Percentiles rank a stretch among this genome's conserved stretches.
Conservation (phyloP, 2,329 filamentous ascomycete genomes). For the Orbilia blumenaviensis region DNA sequence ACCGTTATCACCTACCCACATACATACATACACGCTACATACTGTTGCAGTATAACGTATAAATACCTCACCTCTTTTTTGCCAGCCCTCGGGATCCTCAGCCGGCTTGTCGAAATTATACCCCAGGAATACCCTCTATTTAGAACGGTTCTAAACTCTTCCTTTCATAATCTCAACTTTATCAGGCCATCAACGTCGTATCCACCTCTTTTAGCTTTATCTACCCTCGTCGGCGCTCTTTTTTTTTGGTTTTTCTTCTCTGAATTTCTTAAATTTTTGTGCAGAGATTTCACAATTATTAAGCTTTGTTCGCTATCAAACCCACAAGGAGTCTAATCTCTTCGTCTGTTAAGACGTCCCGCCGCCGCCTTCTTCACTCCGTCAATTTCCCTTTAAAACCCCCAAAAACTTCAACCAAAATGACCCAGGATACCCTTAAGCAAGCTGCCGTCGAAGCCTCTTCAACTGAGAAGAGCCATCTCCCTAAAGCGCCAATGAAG, state of each 20-base stretch:
- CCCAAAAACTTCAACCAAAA: conserved; percentile 9
- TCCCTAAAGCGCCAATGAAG: conserved; percentile 74
- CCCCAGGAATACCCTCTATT: not conserved
- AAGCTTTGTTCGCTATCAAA: not conserved
- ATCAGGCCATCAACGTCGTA: conserved; percentile 12
- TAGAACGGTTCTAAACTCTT: not conserved
- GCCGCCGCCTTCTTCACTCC: not conserved
- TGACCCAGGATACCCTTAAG: conserved; percentile 33
- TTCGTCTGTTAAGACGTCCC: conserved; percentile 1
- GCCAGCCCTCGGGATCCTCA: conserved; percentile 12
- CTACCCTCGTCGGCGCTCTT: not conserved
- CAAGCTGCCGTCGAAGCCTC: not conserved
- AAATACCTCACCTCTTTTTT: conserved; percentile 9
- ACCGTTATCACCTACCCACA: not conserved
- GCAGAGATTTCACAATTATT: conserved; percentile 20
- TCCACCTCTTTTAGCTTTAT: not conserved
- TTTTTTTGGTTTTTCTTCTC: not conserved
- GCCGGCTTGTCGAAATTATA: conserved; percentile 2
- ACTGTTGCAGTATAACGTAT: too few species aligned
- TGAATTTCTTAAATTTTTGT: not conserved
- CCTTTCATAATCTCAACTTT: not conserved
- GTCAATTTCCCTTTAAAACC: not conserved
- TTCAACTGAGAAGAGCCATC: conserved; percentile 63
- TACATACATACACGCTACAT: too few species aligned
- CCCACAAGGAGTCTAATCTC: conserved; percentile 3